Base-by-base conservation (phyloP, 2,329 filamentous ascomycete species). In the Aspergillus quadrilineatus region DNA sequence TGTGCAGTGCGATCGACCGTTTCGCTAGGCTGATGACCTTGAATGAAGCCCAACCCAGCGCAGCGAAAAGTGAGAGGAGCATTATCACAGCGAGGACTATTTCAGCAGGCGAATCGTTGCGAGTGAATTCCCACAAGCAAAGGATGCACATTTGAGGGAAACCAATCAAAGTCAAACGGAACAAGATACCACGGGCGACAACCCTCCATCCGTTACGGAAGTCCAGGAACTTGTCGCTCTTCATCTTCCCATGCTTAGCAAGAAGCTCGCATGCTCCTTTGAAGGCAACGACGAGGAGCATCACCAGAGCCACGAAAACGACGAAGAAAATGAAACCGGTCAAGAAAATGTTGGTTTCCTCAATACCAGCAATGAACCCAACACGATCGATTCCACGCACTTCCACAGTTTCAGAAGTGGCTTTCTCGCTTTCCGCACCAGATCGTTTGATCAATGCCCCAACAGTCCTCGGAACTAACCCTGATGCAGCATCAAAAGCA, bases 141-240 rank as follows among this genome's bases (percentile, higher is more conserved):
- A 97, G 84, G 53, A 96, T 89, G 48, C 87, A 85, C 82, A 97
- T 92, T 70, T 95, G 90, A 17, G 93, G 91, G 77, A 92, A 96
- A 61, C 92, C 92, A 67, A 97, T 94, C 39, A 97, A 82, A 42
- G 92, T 86, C 67, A 96, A 82, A 62, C 93, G 89, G 83, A 94
- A 97, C 62, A 97, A 81, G 65, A 97, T 95, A 56, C 93, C 93
- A 80, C 96, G 95, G 67, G 96, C 83, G 5, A 97, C 89, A 12
- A 92, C 92, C 62, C 88, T 86, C 93, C 93, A 97, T 64, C 91
- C 92, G 67, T 94, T 93, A 61, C 93, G 88, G 84, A 97, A 97
- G 66, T 97, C 92, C 65, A 88, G 81, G 75, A 97, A 97, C 67
- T 90, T 92, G 70, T 96, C 89, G 55, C 81, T 80, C 76, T 90